Percentiles rank a stretch among this genome's conserved stretches.
Conservation (phyloP, 345 rosid species). For the Psidium guajava region DNA sequence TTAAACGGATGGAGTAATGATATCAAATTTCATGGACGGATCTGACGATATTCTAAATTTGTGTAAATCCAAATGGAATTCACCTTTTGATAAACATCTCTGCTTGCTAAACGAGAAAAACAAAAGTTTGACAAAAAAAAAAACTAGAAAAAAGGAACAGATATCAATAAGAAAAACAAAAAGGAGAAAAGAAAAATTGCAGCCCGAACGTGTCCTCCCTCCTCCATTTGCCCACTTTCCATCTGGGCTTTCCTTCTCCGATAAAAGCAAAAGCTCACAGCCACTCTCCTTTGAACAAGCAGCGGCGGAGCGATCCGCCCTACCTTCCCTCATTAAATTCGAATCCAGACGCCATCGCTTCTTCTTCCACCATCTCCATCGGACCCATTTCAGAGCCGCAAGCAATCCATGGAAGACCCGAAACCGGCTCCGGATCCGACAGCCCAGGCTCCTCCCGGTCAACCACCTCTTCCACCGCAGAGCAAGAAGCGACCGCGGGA, state of each 20-base stretch:
- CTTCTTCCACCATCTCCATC: neutral
- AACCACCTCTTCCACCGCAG: conserved; percentile 15
- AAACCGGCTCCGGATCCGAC: neutral
- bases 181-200: neutral
- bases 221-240: neutral
- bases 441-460: neutral
- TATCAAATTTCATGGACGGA: neutral
- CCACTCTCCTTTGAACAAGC: neutral
- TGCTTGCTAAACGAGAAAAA: neutral
- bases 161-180: neutral
- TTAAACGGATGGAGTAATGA: neutral
- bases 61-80: neutral
- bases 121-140: neutral
- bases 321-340: too few relatives aligned
- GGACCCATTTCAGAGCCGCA: neutral
- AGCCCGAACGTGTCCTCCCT: neutral
- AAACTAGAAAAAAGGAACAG: too few relatives aligned
- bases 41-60: neutral
- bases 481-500: conserved; percentile 52
- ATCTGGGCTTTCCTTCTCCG: neutral
- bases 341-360: neutral
- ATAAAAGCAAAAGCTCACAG: neutral
- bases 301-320: neutral
- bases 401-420: conserved; percentile 1
- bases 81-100: neutral